Evolutionary conservation across 345 rosid genomes (phyloP), one percentile per base, ranked within the genome.

Genomic region (Triadica sebifera): DNA sequence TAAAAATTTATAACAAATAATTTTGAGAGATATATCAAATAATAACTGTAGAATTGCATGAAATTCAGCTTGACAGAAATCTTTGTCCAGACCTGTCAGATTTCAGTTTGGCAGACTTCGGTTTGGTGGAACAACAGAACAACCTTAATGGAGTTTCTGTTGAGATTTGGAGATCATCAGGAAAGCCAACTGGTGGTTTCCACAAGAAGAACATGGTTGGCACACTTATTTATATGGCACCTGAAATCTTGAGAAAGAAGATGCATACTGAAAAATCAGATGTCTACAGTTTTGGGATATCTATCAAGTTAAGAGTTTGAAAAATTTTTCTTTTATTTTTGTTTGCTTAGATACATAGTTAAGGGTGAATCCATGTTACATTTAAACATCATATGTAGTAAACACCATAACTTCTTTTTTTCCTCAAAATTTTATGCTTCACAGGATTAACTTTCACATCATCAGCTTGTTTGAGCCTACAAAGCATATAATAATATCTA

Each of bases 181-280:
- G 98, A 37, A 90, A 92, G 92, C 98, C 97, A 53, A 94, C 97
- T 50, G 98, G 97, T 77, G 97, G 98, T 67, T 94, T 94, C 82
- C 98, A 94, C 81, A 92, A 92, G 69, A 94, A 86, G 84, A 90
- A 86, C 67, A 92, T 94, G 96, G 98, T 92, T 55, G 98, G 98
- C 19, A 94, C 97, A 38, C 96, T 94, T 78, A 92, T 94, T 80
- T 94, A 94, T 67, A 94, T 94, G 98, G 91, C 98, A 16, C 98
- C 98, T 76, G 98, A 94, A 86, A 85, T 94, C 77, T 83, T 94
- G 81, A 88, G 70, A 79, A 92, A 94, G 82, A 94, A 88, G 82
- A 74, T 89, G 65, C 95, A 84, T 57, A 87, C 92, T 58, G 97
- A 89, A 77, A 92, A 92, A 82, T 92, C 97, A 37, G 97, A 94